Conservation (phyloP, 2,329 filamentous ascomycete species). For the Pleomassaria siparia region DNA sequence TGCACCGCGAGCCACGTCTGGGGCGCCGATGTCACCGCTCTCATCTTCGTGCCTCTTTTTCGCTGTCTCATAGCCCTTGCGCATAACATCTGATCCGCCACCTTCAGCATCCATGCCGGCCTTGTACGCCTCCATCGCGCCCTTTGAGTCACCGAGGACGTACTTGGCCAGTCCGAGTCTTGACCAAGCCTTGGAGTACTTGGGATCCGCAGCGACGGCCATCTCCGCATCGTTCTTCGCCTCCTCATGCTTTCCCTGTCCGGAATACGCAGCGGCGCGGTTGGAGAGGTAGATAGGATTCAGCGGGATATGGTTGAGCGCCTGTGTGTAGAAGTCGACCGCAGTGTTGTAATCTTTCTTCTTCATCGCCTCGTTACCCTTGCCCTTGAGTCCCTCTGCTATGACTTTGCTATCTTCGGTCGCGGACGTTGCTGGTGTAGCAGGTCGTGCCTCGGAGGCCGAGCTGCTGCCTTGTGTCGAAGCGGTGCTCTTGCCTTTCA, state of each 20-base stretch:
- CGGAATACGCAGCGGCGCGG: conserved; percentile 90
- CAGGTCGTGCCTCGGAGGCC: conserved; percentile 44
- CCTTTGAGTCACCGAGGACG: conserved; percentile 86
- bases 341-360: conserved; percentile 84
- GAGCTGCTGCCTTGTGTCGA: conserved; percentile 48
- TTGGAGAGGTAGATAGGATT: conserved; percentile 98
- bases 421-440: conserved; percentile 44
- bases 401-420: conserved; percentile 64
- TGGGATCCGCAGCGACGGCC: conserved; percentile 82
- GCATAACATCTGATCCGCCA: conserved; percentile 95
- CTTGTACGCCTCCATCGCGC: conserved; percentile 91
- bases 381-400: conserved; percentile 84
- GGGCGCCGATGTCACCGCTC: conserved; percentile 56
- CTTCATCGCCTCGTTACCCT: conserved; percentile 93
- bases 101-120: conserved; percentile 93
- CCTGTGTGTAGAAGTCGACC: conserved; percentile 85
- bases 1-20: conserved; percentile 32
- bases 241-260: conserved; percentile 77
- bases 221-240: conserved; percentile 88
- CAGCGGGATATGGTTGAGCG: conserved; percentile 74
- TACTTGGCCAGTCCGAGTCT: conserved; percentile 88
- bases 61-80: conserved; percentile 93
- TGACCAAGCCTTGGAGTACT: conserved; percentile 97
- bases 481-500: conserved; percentile 66
- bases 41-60: conserved; percentile 84